Base-by-base conservation (phyloP, 306 rosid species). In the Macrotyloma uniflorum region DNA sequence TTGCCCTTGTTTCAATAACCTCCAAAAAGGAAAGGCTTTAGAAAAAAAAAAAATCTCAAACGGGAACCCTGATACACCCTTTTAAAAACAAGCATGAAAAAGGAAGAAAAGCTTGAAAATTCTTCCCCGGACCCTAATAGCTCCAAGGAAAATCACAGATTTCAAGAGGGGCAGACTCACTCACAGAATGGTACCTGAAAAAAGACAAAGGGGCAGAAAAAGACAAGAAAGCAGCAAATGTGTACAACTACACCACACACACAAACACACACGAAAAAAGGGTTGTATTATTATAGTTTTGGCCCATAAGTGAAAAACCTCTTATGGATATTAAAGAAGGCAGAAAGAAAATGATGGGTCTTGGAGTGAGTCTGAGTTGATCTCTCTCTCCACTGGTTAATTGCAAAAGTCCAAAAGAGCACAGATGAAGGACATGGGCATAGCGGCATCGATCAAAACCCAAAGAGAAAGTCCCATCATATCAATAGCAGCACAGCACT, bases 111-210 rank as follows among this genome's bases (percentile, higher is more conserved):
- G 85, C 77, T 78, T 47, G 81, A 35, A 76, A 80, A 32, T 40
- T 49, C 78, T 69, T 70, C 30, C 79, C 38, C 69, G 62, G 67
- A 45, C 73, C 80, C 66, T 54, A 83, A 82, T 81, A 62, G 68
- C 90, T 80, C 90, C 88, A 88, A 84, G 76, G 84, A 83, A 75
- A 79, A 82, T 85, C 89, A 84, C 96, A 88, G 76, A 83, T 87
- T 79, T 84, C 89, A 89, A 88, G 81, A 61, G 74, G 55, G 63
- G 57, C 54, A 67, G 72, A 38, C 73, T 59, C 75, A 77, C 85
- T 53, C 72, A 74, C 85, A 83, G 83, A 78, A 75, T 67, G 76
- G 76, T 35, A 65, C 84, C 92, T 80, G 88, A 67, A 68, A 81
- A 43, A 79, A 59, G 83, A 78, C 51, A 80, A 35, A 58, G 32